Base-by-base conservation (phyloP, 2,329 filamentous ascomycete genomes). In the Diplocarpon mali region DNA sequence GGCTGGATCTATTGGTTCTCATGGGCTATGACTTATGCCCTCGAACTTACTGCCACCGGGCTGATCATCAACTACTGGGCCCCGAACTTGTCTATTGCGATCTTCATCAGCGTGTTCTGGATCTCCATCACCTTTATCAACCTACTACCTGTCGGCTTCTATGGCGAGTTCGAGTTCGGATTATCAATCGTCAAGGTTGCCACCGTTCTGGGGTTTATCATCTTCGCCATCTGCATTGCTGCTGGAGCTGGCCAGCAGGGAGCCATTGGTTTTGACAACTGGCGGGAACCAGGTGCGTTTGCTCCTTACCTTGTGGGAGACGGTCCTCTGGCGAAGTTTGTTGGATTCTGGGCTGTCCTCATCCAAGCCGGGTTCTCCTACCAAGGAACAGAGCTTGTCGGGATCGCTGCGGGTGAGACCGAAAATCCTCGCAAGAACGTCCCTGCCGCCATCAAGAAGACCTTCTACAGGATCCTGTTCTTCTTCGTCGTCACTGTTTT, bases 1-100 rank as follows among this genome's bases (percentile, higher is more conserved):
- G 84, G 85, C 15, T 89, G 83, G 83, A 79, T 85, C 48, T 89
- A 89, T 64, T 89, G 81, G 80, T 87, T 87, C 59, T 80, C 74
- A 31, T 89, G 80, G 81, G 71, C 78, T 14, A 76, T 82, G 46
- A 86, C 83, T 0, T 84, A 76, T 53, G 81, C 82, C 0, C 72
- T 87, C 8, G 83, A 89, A 59, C 68, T 88, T 32, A 83, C 78
- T 0, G 80, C 81, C 0, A 78, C 81, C 1, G 83, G 81, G 5
- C 67, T 87, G 38, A 83, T 88, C 45, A 83, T 88, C 50, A 78
- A 86, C 60, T 88, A 82, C 62, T 88, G 83, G 84, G 69, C 78
- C 45, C 51, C 67, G 1, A 60, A 63, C 15, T 64, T 87, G 47
- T 79, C 69, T 56, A 76, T 85, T 44, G 83, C 73, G 47, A 79